These are phyloP conservation scores for Gossypium turneri DNA, from an alignment of 345 rosid genomes.

Conservation along the genomic window DNA sequence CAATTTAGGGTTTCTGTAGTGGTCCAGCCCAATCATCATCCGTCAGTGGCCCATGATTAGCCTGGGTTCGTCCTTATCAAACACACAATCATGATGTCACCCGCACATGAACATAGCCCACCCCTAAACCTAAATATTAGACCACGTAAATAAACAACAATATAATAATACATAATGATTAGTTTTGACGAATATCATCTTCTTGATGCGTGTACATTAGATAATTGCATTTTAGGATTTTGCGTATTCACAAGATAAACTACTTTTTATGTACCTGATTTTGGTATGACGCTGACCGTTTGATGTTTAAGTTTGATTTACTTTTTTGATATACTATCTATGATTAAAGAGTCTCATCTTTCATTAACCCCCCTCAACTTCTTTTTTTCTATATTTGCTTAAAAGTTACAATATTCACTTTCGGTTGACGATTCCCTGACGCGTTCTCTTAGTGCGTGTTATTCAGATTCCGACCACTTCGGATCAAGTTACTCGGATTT, in stretches of 20 bases:
- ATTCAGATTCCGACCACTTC: constrained; percentile 12
- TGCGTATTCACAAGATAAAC: neutral
- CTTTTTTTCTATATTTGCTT: neutral
- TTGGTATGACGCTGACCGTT: neutral
- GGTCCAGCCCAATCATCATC: neutral
- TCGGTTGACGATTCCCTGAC: neutral
- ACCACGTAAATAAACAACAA: neutral
- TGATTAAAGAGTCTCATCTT: neutral
- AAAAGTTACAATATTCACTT: neutral
- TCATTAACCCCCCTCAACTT: neutral
- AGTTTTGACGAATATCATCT: neutral
- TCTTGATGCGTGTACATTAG: neutral
- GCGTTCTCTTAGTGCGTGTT: constrained; percentile 12
- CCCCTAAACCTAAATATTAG: neutral
- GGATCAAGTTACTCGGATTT: constrained; percentile 17
- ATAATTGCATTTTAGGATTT: neutral
- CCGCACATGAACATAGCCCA: neutral
- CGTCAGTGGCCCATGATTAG: constrained; percentile 19
- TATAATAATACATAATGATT: neutral
- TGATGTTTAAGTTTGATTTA: neutral
- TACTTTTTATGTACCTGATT: neutral
- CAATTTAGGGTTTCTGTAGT: constrained; percentile 21
- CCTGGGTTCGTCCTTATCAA: neutral
- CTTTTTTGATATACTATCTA: neutral
- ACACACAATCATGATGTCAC: neutral